Base-by-base conservation (phyloP, 495 filamentous ascomycete genomes). In the Physcia stellaris region DNA sequence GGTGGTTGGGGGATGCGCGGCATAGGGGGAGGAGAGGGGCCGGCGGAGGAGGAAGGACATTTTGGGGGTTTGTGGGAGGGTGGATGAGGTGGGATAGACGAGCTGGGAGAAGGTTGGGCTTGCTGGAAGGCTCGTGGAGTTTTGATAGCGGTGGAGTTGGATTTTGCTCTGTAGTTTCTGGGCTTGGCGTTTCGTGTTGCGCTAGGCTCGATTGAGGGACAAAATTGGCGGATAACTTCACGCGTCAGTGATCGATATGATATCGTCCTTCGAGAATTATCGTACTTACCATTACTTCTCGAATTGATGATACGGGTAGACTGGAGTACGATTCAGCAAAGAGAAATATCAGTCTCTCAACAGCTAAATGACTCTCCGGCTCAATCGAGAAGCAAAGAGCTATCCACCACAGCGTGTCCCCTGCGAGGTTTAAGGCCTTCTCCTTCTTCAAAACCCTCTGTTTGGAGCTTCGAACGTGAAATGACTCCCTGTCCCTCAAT, bases 1-100 rank as follows among this genome's bases (percentile, higher is more conserved):
- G 58, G 70, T 75, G 44, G 57, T 63, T 27, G 53, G 52, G 32
- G 46, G 55, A 39, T 54, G 57, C 41, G 58, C 50, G 53, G 44
- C 51, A 51, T 45, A 48, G 58, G 47, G 27, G 49, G 57, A 52
- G 58, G 51, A 49, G 54, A 19, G 15, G 60, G 54, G 55, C 35
- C 34, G 40, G 4, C 49, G 50, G 36, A 28, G 45, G 15, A 7
- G 16, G 22, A 28, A 32, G 39, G 6, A 35, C 16, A 11, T 35
- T 32, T 21, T 6, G 34, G 39, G 16, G 18, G 29, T 19, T 33
- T 49, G 38, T 16, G 29, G 37, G 9, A 37, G 37, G 19, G 55
- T 34, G 21, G 45, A 35, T 18, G 46, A 29, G 21, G 30, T 40
- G 13, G 15, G 22, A 11, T 39, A 18, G 1, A 2, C 10, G 39